phyloP scores from a whole-genome alignment of 345 rosid genomes.

The Arabis hirsuta region DNA sequence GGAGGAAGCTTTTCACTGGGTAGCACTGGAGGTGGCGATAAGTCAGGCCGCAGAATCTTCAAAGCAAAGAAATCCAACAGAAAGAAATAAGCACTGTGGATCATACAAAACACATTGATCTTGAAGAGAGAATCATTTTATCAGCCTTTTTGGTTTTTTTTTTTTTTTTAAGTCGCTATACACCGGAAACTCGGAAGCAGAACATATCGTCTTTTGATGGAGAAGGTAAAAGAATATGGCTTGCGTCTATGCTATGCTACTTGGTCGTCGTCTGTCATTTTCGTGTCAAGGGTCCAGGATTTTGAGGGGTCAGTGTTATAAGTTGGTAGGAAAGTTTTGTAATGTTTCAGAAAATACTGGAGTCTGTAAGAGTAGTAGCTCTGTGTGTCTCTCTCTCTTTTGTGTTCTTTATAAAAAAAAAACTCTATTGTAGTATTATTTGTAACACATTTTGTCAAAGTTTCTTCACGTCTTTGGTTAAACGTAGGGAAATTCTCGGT shows the following conservation, averaged over 20 bases:
- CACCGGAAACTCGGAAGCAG: conserved; percentile 15
- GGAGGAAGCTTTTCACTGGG: conserved; percentile 84
- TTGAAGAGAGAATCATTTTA: conserved; percentile 11
- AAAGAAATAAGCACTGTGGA: conserved; percentile 52
- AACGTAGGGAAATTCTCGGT: not conserved
- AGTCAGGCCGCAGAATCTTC: conserved; percentile 60
- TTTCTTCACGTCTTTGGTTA: conserved; percentile 4
- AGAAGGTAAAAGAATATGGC: conserved; percentile 22
- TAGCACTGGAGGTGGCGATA: conserved; percentile 76
- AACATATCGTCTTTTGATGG: not conserved
- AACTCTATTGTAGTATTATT: conserved; percentile 24
- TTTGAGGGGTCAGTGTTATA: conserved; percentile 28
- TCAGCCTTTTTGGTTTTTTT: conserved; percentile 1
- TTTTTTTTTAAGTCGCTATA: not conserved
- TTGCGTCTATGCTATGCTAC: not conserved
- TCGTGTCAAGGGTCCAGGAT: conserved; percentile 17
- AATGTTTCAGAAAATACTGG: conserved; percentile 28
- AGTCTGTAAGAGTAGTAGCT: conserved; percentile 35
- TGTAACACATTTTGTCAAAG: conserved; percentile 3
- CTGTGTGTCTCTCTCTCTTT: conserved; percentile 18
- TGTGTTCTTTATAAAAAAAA: conserved; percentile 4
- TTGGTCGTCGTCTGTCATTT: conserved; percentile 5
- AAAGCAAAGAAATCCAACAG: conserved; percentile 49
- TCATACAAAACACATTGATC: conserved; percentile 25
- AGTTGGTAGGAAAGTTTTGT: conserved; percentile 45